phyloP scores from a whole-genome alignment of 805 yeast species.

The Barnettozyma sp. region DNA sequence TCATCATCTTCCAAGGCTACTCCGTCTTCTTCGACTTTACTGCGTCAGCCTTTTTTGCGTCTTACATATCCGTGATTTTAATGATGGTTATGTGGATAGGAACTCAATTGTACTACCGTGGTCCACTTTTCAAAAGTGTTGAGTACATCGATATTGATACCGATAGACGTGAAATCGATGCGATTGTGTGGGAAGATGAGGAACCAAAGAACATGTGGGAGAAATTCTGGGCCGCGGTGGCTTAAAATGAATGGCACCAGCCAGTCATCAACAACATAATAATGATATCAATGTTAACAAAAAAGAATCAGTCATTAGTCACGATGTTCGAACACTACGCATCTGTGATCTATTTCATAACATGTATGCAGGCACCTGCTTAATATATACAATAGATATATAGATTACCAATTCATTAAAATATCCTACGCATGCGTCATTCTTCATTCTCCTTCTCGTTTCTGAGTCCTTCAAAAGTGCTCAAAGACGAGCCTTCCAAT shows the following conservation, averaged over 20 bases:
- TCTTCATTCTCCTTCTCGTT: constrained; percentile 5
- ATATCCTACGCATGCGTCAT: constrained; percentile 2
- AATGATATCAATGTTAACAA: no score
- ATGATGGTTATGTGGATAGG: constrained; percentile 49
- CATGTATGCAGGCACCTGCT: no score
- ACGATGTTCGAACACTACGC: no score
- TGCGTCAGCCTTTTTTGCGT: constrained; percentile 56
- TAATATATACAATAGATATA: no score
- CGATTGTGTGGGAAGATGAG: constrained; percentile 50
- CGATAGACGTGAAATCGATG: constrained; percentile 59
- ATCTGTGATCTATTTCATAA: no score
- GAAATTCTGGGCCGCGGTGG: constrained; percentile 38
- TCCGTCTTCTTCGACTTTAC: constrained; percentile 49
- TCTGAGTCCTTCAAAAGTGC: constrained; percentile 1
- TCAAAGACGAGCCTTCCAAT: constrained; percentile 3
- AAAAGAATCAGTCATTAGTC: no score
- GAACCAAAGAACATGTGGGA: constrained; percentile 45
- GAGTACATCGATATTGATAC: constrained; percentile 66
- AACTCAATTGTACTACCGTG: constrained; percentile 32
- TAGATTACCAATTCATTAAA: constrained; percentile 1
- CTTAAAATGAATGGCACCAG: background rate
- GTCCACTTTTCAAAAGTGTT: constrained; percentile 13
- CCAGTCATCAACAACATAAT: background rate
- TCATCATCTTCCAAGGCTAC: constrained; percentile 70
- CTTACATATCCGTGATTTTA: constrained; percentile 62